Evolutionary conservation across 176 grass and related monocot genomes (phyloP).

Genomic region (Canna indica): DNA sequence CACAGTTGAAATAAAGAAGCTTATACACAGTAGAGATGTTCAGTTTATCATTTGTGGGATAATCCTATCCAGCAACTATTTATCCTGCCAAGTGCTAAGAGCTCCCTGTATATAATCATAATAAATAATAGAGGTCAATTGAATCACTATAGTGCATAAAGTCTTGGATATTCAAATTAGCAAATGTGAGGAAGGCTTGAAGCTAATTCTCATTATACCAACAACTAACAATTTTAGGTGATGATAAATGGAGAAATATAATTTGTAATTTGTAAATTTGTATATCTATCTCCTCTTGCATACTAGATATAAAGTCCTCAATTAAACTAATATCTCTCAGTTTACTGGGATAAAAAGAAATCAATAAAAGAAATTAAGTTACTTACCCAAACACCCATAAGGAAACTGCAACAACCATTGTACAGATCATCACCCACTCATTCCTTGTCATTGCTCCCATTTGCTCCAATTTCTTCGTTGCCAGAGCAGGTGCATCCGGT

Average conservation of each 20-base stretch:
- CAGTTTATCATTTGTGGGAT: neutral
- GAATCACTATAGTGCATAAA: too few species aligned
- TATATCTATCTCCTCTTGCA: neutral
- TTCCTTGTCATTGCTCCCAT: slow-evolving; percentile 79
- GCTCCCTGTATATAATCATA: too few species aligned
- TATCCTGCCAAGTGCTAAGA: too few species aligned
- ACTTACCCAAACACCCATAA: slow-evolving; percentile 76
- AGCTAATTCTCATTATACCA: too few species aligned
- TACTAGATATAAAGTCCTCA: neutral
- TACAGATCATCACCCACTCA: slow-evolving; percentile 74
- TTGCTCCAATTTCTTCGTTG: slow-evolving; percentile 44
- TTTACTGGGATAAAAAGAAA: neutral
- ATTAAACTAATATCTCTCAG: neutral
- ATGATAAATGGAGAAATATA: neutral
- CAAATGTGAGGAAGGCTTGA: too few species aligned
- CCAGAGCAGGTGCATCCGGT: slow-evolving; percentile 64
- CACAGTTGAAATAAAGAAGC: too few species aligned
- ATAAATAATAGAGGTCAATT: too few species aligned
- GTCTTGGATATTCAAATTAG: too few species aligned
- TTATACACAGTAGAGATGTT: neutral
- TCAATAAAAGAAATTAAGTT: neutral
- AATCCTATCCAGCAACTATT: too few species aligned
- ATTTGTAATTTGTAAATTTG: neutral
- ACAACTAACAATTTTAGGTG: too few species aligned
- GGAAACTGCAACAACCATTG: slow-evolving; percentile 72